phyloP scores from a whole-genome alignment of 768 basidiomycete species.

The Leccinum ochraceum region DNA sequence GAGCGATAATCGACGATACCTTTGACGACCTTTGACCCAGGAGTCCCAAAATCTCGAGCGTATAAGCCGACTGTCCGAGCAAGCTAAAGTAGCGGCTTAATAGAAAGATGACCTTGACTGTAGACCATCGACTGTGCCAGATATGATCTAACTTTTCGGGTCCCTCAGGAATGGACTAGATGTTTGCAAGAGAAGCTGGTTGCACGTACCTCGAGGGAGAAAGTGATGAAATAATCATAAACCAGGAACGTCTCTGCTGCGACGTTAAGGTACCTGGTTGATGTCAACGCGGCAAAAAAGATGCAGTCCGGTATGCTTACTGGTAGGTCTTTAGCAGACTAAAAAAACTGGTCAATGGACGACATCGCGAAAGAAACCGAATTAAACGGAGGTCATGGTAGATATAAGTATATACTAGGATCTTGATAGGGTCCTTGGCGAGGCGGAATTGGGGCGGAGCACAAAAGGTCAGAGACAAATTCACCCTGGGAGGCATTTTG shows the following conservation, averaged over 20 bases:
- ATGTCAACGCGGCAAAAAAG: background rate
- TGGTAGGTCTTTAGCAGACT: background rate
- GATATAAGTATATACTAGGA: too few relatives aligned
- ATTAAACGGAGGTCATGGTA: background rate
- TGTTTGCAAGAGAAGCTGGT: background rate
- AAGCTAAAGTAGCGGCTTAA: constrained; percentile 18
- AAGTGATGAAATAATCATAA: constrained; percentile 15
- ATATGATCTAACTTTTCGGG: background rate
- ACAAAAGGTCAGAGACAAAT: too few relatives aligned
- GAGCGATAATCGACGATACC: background rate
- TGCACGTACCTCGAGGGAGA: constrained; percentile 12
- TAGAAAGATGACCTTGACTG: constrained; percentile 15
- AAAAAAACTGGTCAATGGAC: background rate
- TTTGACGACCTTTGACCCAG: constrained; percentile 13
- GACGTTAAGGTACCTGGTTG: background rate
- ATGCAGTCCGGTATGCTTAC: background rate
- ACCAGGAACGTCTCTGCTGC: constrained; percentile 3
- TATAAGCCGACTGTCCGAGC: constrained; percentile 6
- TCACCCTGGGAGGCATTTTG: too few relatives aligned
- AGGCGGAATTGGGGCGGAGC: too few relatives aligned
- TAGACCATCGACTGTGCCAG: constrained; percentile 5
- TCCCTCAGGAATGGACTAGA: background rate
- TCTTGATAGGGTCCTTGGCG: too few relatives aligned
- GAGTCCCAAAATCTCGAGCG: constrained; percentile 15
- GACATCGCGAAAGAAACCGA: background rate